These are phyloP conservation scores for Pezicula rhizophila DNA, from an alignment of 2,329 filamentous ascomycete species.

Conservation along the genomic window DNA sequence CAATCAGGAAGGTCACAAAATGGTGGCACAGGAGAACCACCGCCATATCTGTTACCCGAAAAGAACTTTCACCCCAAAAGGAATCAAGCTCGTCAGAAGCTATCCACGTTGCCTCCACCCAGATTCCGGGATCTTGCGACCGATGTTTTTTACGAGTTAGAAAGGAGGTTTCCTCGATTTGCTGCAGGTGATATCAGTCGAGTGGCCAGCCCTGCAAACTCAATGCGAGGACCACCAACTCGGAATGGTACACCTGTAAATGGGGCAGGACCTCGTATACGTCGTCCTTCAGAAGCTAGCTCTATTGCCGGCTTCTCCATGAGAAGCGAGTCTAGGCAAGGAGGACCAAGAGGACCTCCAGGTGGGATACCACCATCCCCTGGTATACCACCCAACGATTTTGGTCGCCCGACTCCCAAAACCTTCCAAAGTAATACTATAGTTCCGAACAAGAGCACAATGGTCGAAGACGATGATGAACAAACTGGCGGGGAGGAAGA, in stretches of 20 bases:
- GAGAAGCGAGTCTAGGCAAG: conserved; percentile 27
- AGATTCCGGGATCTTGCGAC: conserved; percentile 89
- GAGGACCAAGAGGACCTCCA: conserved; percentile 29
- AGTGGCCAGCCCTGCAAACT: conserved; percentile 58
- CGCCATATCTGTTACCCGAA: conserved; percentile 75
- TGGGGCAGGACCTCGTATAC: conserved; percentile 43
- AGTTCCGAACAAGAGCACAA: conserved; percentile 94
- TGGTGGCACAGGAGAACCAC: conserved; percentile 47
- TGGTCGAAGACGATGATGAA: conserved; percentile 86
- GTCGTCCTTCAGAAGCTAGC: conserved; percentile 49
- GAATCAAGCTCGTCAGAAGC: conserved; percentile 93
- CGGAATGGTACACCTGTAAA: conserved; percentile 56
- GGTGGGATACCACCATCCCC: conserved; percentile 53
- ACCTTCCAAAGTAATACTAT: conserved; percentile 94
- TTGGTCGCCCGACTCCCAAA: conserved; percentile 74
- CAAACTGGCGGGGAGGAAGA: conserved; percentile 54
- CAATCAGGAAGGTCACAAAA: conserved; percentile 51
- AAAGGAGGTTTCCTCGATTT: conserved; percentile 82
- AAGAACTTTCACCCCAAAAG: conserved; percentile 91
- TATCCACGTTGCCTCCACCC: conserved; percentile 80
- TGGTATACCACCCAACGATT: conserved; percentile 54
- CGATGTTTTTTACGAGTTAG: conserved; percentile 92
- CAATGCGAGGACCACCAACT: conserved; percentile 51
- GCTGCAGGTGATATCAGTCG: conserved; percentile 62
- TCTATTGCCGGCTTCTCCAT: conserved; percentile 39